Evolutionary conservation across 768 basidiomycete species (phyloP).

Genomic region (Candolleomyces eurysporus): DNA sequence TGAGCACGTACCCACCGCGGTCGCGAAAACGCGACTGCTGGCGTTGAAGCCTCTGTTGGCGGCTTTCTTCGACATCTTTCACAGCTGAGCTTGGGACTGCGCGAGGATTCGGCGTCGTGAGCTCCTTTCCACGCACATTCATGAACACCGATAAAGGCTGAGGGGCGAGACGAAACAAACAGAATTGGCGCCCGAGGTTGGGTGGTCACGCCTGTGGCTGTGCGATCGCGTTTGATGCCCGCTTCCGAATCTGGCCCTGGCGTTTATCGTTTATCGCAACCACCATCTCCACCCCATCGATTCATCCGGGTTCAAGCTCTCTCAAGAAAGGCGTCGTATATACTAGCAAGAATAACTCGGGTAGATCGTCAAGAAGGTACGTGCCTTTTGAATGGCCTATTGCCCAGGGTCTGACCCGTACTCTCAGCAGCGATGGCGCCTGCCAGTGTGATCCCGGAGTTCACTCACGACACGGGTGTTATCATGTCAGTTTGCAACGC

Average conservation of each 20-base stretch:
- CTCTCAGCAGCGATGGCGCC: too few relatives aligned
- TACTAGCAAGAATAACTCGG: too few relatives aligned
- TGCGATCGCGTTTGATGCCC: background rate
- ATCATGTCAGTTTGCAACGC: background rate
- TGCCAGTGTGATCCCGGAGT: background rate
- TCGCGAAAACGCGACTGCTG: slow-evolving; percentile 68
- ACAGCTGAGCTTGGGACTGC: slow-evolving; percentile 6
- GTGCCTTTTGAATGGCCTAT: too few relatives aligned
- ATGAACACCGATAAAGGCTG: background rate
- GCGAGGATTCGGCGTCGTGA: slow-evolving; percentile 6
- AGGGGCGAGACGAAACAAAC: background rate
- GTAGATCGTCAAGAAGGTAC: too few relatives aligned
- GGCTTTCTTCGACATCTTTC: slow-evolving; percentile 53
- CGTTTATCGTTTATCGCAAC: too few relatives aligned
- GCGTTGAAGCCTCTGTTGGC: slow-evolving; percentile 56
- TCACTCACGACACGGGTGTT: background rate
- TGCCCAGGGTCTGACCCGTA: too few relatives aligned
- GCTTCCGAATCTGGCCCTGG: background rate
- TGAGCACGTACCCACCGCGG: slow-evolving; percentile 56
- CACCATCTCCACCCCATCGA: background rate
- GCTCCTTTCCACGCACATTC: background rate
- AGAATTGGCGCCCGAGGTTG: too few relatives aligned
- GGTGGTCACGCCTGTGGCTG: background rate
- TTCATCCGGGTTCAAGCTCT: too few relatives aligned
- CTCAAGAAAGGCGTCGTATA: too few relatives aligned